Evolutionary conservation across 257 asterid genomes (phyloP).

Genomic region (Primulina tabacum): DNA sequence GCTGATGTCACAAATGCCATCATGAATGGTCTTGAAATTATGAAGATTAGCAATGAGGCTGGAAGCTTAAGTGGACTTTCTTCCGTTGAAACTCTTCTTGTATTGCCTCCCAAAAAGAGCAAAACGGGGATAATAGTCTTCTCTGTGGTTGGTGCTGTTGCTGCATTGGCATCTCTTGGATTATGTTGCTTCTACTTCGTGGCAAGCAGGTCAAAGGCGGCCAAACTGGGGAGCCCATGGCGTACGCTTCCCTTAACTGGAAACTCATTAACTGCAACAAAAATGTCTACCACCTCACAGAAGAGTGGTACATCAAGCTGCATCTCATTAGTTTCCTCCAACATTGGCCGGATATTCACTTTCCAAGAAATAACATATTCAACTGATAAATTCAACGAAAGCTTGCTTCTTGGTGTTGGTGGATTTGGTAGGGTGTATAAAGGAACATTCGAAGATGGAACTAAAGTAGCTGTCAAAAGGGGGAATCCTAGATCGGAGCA

Average conservation of each 20-base stretch:
- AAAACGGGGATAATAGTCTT: slow-evolving; percentile 36
- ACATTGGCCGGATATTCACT: slow-evolving; percentile 61
- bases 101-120: slow-evolving; percentile 36
- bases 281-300: slow-evolving; percentile 56
- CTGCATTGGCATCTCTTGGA: slow-evolving; percentile 42
- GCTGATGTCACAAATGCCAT: slow-evolving; percentile 48
- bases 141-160: slow-evolving; percentile 40
- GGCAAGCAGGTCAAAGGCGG: slow-evolving; percentile 45
- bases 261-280: slow-evolving; percentile 58
- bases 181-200: slow-evolving; percentile 47
- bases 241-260: slow-evolving; percentile 64
- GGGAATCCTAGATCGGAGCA: slow-evolving; percentile 81
- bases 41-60: slow-evolving; percentile 69
- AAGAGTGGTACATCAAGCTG: slow-evolving; percentile 69
- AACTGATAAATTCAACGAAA: slow-evolving; percentile 63
- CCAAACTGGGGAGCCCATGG: slow-evolving; percentile 52
- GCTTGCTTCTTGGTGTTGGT: slow-evolving; percentile 71
- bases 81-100: slow-evolving; percentile 46
- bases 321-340: slow-evolving; percentile 53
- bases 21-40: slow-evolving; percentile 68
- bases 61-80: slow-evolving; percentile 56
- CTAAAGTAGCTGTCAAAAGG: slow-evolving; percentile 64
- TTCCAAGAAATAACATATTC: slow-evolving; percentile 69
- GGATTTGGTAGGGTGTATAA: slow-evolving; percentile 78
- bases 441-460: slow-evolving; percentile 70